phyloP scores from a whole-genome alignment of 371 early-diverging fungal genomes.

The Batrachochytrium dendrobatidis region DNA sequence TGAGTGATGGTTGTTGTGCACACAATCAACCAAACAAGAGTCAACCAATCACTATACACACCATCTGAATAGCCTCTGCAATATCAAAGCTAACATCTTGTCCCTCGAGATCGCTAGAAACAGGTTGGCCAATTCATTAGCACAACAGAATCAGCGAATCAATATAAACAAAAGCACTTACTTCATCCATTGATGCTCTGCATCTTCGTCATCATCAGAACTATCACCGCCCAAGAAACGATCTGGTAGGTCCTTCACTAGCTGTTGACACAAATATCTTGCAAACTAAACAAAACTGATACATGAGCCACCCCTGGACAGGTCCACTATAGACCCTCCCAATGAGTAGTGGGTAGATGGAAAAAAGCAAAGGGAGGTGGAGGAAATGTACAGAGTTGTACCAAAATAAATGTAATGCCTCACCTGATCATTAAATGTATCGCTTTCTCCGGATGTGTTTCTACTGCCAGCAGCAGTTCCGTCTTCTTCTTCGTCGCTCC shows the following conservation, averaged over 20 bases:
- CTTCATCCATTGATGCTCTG: constrained; percentile 12
- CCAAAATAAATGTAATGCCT: neutral
- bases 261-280: constrained; percentile 57
- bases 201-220: constrained; percentile 51
- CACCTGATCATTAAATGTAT: constrained; percentile 11
- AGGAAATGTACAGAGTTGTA: neutral
- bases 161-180: neutral
- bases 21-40: neutral
- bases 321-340: too few relatives aligned
- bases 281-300: constrained; percentile 61
- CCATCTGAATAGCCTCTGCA: constrained; percentile 7
- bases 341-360: neutral
- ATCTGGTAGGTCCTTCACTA: constrained; percentile 56
- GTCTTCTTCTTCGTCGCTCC: constrained; percentile 6
- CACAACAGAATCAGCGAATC: neutral
- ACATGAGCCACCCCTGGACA: too few relatives aligned
- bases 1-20: neutral
- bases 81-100: constrained; percentile 14
- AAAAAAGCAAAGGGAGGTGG: neutral
- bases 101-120: constrained; percentile 11
- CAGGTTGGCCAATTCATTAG: too few relatives aligned
- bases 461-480: too few relatives aligned
- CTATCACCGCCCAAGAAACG: constrained; percentile 47
- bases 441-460: constrained; percentile 1
- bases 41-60: neutral